Base-by-base conservation (phyloP, 2,329 filamentous ascomycete genomes). In the Fusarium lateritium region DNA sequence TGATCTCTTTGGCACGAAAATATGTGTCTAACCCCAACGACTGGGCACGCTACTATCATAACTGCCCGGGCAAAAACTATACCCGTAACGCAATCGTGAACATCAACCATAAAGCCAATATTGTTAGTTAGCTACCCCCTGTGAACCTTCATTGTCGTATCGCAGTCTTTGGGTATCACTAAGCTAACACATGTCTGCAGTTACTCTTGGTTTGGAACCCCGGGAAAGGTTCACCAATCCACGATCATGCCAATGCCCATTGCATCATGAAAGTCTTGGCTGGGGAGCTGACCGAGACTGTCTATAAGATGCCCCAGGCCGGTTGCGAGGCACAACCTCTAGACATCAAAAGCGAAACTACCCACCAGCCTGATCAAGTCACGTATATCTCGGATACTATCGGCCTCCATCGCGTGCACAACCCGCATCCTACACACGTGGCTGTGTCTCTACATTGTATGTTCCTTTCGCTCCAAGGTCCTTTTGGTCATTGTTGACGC, bases 211-310 rank as follows among this genome's bases (percentile, higher is more conserved):
- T 62, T 3, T 62, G 59, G 59, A 62, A 62, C 9, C 59, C 59
- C 7, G 56, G 59, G 14, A 62, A 62, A 6, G 59, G 46, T 13
- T 62, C 59, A 7, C 59, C 56, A 2, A 62, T 62, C 6, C 59
- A 62, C 17, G 59, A 62, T 4, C 59, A 62, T 17, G 59, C 59
- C 26, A 62, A 62, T 14, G 59, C 59, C 3, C 59, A 62, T 13
- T 62, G 59, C 6, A 62, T 62, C 8, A 51, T 62, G 9, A 62
- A 62, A 24, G 59, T 62, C 1, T 11, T 62, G 6, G 59, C 59
- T 2, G 59, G 59, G 1, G 59, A 62, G 7, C 28, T 62, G 14
- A 62, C 46, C 9, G 59, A 62, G 5, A 62, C 59, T 6, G 31
- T 62, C 7, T 62, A 62, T 1, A 6, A 38, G 2, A 62, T 62